Base-by-base conservation (phyloP, 257 asterid genomes). In the Forsythia suspensa region DNA sequence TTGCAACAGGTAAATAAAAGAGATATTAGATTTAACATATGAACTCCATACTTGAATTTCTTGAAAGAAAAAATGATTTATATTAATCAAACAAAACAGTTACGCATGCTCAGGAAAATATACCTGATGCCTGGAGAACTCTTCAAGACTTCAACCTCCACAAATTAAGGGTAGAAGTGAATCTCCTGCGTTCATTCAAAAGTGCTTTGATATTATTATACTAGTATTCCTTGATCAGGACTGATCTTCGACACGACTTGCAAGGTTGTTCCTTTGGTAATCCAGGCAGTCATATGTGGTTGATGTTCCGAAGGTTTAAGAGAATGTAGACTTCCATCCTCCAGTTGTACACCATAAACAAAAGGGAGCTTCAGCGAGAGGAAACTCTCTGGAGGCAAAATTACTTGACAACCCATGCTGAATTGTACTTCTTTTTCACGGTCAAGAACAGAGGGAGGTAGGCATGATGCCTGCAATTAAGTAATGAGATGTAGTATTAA, bases 371-470 rank as follows among this genome's bases (percentile, higher is more conserved):
- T 89, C 52, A 96, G 85, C 75, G 97, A 94, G 79, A 96, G 89
- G 80, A 94, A 96, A 87, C 99, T 96, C 43, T 92, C 99, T 34
- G 99, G 96, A 68, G 98, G 98, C 80, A 96, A 91, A 79, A 91
- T 89, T 87, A 92, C 94, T 2, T 81, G 97, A 78, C 96, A 89
- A 76, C 94, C 96, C 88, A 92, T 86, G 88, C 92, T 83, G 84
- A 96, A 96, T 70, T 90, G 92, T 80, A 95, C 86, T 87, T 91
- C 92, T 81, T 82, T 81, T 80, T 91, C 89, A 80, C 90, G 87
- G 81, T 92, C 92, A 78, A 90, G 91, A 84, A 92, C 70, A 42
- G 96, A 83, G 77, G 93, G 83, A 57, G 96, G 97, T 41, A 95
- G 87, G 79, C 97, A 92, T 75, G 95, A 92, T 78, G 83, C 84